Evolutionary conservation across 139 green algal species (phyloP), one percentile per base, ranked within the genome.

Genomic region (Astrephomene gubernaculifera): DNA sequence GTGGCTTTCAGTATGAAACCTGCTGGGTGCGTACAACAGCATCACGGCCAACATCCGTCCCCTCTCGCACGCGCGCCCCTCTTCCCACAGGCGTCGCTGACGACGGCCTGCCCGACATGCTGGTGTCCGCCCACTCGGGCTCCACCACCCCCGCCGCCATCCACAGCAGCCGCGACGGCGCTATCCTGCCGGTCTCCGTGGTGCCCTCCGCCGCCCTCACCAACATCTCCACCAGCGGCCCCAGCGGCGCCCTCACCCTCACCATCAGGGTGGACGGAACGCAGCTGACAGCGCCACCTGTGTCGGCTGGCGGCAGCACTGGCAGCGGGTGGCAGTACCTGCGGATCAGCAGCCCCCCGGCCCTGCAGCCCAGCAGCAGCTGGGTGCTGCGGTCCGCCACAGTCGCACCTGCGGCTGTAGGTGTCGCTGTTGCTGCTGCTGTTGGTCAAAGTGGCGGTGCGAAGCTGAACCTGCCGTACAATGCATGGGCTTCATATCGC

Each of bases 381-480:
- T 73, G 65, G 65, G 38, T 36, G 19, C 36, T 73, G 38, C n/a
- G n/a, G n/a, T 49, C 35, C 2, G 65, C 10, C 35, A 49, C 35
- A 27, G 65, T 35, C n/a, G n/a, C n/a, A n/a, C n/a, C n/a, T n/a
- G n/a, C n/a, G n/a, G n/a, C n/a, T n/a, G n/a, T n/a, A n/a, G n/a
- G n/a, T 14, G 24, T 49, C 22, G 14, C 65, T 25, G 27, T 35
- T 10, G 6, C 65, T 49, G 38, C 5, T 73, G 38, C 2, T 1
- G 14, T 45, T 49, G 65, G 4, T n/a, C 19, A 17, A 1, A n/a
- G 35, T 35, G 35, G 29, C 2, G 25, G 19, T 33, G 25, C 19
- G 63, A 35, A 70, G 24, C 36, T 73, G 35, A 45, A 27, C 22
- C 35, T 73, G 65, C 65, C 65, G 36, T 73, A 73, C 65, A 73